phyloP scores from a whole-genome alignment of 805 yeast genomes.

The Zygoascus bituminiphila region DNA sequence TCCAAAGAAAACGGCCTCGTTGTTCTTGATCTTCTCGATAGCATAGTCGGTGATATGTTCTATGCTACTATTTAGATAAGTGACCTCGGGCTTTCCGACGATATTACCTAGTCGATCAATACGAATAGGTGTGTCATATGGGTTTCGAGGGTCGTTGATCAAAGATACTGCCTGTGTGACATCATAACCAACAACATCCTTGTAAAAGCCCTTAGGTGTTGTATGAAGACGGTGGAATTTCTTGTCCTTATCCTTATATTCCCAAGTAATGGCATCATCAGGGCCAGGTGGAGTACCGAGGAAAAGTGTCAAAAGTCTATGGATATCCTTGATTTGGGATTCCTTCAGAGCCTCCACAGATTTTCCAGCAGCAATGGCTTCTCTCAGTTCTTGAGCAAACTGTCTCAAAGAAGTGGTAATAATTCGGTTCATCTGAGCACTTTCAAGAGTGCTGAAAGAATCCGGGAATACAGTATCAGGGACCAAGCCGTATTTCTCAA shows the following conservation, averaged over 20 bases:
- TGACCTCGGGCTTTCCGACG: conserved; percentile 58
- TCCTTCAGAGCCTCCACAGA: conserved; percentile 33
- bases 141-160: conserved; percentile 77
- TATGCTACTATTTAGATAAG: conserved; percentile 61
- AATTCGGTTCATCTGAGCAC: conserved; percentile 47
- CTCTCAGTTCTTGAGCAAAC: conserved; percentile 63
- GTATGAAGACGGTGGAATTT: conserved; percentile 40
- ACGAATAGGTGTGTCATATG: conserved; percentile 51
- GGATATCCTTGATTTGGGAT: conserved; percentile 51
- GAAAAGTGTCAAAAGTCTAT: conserved; percentile 55
- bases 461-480: conserved; percentile 73
- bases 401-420: conserved; percentile 67
- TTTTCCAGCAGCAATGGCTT: conserved; percentile 35
- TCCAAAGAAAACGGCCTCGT: conserved; percentile 82
- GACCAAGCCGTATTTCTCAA: conserved; percentile 73
- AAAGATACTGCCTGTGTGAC: conserved; percentile 51
- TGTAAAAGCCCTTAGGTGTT: conserved; percentile 61
- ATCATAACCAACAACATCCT: conserved; percentile 45
- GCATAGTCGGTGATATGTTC: conserved; percentile 51
- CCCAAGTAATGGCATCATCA: conserved; percentile 61
- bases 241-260: conserved; percentile 64
- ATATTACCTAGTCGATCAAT: conserved; percentile 73
- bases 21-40: conserved; percentile 56
- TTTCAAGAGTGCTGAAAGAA: conserved; percentile 45
- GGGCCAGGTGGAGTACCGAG: conserved; percentile 78